phyloP scores from a whole-genome alignment of 2,329 filamentous ascomycete genomes.

The Colletotrichum ledebouriae region DNA sequence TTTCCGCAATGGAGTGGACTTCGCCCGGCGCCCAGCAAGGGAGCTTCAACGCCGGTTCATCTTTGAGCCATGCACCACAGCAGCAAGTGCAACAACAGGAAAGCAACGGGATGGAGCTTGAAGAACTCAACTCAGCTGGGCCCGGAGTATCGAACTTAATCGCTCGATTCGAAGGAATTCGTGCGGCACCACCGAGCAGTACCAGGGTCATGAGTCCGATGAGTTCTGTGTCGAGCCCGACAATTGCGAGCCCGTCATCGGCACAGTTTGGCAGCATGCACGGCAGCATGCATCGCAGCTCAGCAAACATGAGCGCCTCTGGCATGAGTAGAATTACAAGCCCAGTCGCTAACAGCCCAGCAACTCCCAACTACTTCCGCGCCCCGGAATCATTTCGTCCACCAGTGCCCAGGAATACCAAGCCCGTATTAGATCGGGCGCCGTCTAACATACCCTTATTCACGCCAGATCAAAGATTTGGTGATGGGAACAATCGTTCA shows the following conservation, averaged over 20 bases:
- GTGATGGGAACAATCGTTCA: conserved; percentile 33
- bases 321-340: conserved; percentile 48
- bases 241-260: conserved; percentile 45
- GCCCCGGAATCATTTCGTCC: conserved; percentile 45
- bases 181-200: conserved; percentile 51
- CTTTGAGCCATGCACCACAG: conserved; percentile 23
- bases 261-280: conserved; percentile 52
- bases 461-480: conserved; percentile 38
- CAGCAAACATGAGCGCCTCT: conserved; percentile 43
- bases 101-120: conserved; percentile 42
- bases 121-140: conserved; percentile 41
- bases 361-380: conserved; percentile 39
- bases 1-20: conserved; percentile 55
- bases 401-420: conserved; percentile 56
- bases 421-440: conserved; percentile 50
- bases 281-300: conserved; percentile 34
- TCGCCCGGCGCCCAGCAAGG: conserved; percentile 49
- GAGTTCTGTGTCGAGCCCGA: conserved; percentile 43
- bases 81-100: conserved; percentile 25
- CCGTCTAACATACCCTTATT: conserved; percentile 43
- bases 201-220: conserved; percentile 48
- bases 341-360: conserved; percentile 49
- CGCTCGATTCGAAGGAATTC: conserved; percentile 56
- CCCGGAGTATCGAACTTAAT: conserved; percentile 55
- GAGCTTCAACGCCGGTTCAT: conserved; percentile 36